phyloP scores from a whole-genome alignment of 2,329 filamentous ascomycete species.

The Domatiomyces catenatus region DNA sequence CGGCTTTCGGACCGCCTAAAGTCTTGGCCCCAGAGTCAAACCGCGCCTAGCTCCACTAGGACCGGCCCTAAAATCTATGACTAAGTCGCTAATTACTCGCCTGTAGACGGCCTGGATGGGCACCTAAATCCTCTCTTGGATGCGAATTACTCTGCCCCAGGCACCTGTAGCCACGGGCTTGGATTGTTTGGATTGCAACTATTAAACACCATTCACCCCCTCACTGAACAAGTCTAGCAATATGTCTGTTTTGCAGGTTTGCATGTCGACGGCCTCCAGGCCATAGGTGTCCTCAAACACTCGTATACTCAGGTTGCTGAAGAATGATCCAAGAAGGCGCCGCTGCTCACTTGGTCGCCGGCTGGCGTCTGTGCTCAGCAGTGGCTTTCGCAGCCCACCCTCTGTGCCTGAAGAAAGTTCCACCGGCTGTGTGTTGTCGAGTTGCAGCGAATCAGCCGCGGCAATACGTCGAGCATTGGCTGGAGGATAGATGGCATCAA shows the following conservation, averaged over 20 bases:
- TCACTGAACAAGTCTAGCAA: slow-evolving; percentile 54
- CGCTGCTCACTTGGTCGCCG: slow-evolving; percentile 50
- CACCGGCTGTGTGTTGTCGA: slow-evolving; percentile 4
- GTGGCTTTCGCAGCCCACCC: slow-evolving; percentile 24
- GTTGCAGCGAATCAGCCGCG: slow-evolving; percentile 46
- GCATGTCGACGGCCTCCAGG: slow-evolving; percentile 55
- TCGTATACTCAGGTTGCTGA: slow-evolving; percentile 80
- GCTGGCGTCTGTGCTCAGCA: slow-evolving; percentile 32
- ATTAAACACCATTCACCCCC: slow-evolving; percentile 37
- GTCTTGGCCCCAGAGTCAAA: background rate
- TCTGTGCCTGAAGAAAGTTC: slow-evolving; percentile 9
- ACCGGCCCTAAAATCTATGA: too few species aligned
- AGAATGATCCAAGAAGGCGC: slow-evolving; percentile 71
- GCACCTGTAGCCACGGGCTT: too few species aligned
- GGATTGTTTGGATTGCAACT: too few species aligned
- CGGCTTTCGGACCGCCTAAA: background rate
- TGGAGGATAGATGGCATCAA: slow-evolving; percentile 82
- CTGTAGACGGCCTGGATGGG: too few species aligned
- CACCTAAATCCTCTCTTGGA: too few species aligned
- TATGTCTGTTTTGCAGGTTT: slow-evolving; percentile 47
- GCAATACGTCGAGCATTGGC: slow-evolving; percentile 53
- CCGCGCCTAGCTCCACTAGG: slow-evolving; percentile 16
- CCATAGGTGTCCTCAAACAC: slow-evolving; percentile 87
- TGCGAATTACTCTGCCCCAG: too few species aligned
- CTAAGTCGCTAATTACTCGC: too few species aligned